Evolutionary conservation across 2,329 filamentous ascomycete species (phyloP).

Genomic region (Claviceps monticola): DNA sequence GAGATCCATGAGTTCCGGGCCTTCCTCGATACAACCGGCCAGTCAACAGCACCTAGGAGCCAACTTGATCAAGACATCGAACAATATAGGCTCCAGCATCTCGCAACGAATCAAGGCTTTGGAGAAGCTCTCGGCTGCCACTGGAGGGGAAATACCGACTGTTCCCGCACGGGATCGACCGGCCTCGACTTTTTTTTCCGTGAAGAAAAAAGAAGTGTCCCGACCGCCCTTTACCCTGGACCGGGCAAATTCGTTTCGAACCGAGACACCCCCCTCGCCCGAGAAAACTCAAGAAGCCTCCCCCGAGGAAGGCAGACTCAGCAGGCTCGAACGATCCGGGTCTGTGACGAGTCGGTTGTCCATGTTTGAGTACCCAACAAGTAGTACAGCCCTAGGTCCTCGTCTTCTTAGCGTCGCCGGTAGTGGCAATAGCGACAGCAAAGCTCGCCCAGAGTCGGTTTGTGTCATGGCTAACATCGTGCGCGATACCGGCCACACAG

Average conservation of each 20-base stretch:
- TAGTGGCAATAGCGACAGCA: conserved; percentile 18
- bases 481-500: conserved; percentile 40
- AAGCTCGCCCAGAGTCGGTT: conserved; percentile 56
- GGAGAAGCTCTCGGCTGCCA: conserved; percentile 53
- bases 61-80: conserved; percentile 45
- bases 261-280: conserved; percentile 17
- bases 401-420: conserved; percentile 8
- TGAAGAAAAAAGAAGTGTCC: conserved; percentile 34
- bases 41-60: conserved; percentile 33
- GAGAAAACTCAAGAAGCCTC: conserved; percentile 31
- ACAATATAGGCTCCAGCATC: conserved; percentile 75
- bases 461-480: conserved; percentile 79
- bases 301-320: conserved; percentile 25
- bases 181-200: conserved; percentile 45
- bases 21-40: conserved; percentile 40
- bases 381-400: conserved; percentile 9
- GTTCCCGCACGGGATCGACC: conserved; percentile 23
- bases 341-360: conserved; percentile 42
- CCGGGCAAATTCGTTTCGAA: conserved; percentile 25
- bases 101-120: conserved; percentile 90
- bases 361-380: conserved; percentile 33
- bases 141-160: conserved; percentile 12
- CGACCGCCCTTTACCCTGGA: conserved; percentile 33
- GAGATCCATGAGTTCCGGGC: conserved; percentile 42
- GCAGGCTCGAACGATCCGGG: conserved; percentile 32